Evolutionary conservation across 2,329 filamentous ascomycete genomes (phyloP).

Genomic region (Ophiostoma quercus): DNA sequence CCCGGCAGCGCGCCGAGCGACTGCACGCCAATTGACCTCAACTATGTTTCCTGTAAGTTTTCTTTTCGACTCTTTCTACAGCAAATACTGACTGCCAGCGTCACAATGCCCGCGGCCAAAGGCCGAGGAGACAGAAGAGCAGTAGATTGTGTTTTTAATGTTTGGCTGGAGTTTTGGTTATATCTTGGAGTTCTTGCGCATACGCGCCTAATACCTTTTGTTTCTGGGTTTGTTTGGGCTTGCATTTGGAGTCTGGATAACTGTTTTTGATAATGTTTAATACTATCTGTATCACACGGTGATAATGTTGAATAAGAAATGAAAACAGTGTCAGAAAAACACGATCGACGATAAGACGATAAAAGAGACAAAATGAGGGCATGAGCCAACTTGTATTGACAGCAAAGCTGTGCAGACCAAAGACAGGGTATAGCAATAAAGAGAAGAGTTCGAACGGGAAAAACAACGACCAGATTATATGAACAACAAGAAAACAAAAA

Average conservation of each 20-base stretch:
- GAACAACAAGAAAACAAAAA: neutral
- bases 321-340: neutral
- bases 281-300: neutral
- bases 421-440: neutral
- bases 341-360: neutral
- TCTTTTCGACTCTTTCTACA: too few relatives aligned
- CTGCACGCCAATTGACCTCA: slow-evolving; percentile 5
- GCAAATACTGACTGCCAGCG: neutral
- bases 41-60: neutral
- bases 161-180: neutral
- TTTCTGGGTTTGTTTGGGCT: neutral
- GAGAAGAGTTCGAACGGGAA: neutral
- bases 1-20: slow-evolving; percentile 8
- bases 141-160: neutral
- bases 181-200: too few relatives aligned
- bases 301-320: too few relatives aligned
- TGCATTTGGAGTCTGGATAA: neutral
- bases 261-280: neutral
- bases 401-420: neutral
- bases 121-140: neutral
- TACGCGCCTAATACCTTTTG: neutral
- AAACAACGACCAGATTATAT: neutral
- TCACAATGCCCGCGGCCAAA: slow-evolving; percentile 9
- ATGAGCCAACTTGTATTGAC: slow-evolving; percentile 6
- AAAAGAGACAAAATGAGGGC: neutral